These are phyloP conservation scores for Trichosporon inkin DNA, from an alignment of 1,284 basidiomycete genomes.

Conservation along the genomic window DNA sequence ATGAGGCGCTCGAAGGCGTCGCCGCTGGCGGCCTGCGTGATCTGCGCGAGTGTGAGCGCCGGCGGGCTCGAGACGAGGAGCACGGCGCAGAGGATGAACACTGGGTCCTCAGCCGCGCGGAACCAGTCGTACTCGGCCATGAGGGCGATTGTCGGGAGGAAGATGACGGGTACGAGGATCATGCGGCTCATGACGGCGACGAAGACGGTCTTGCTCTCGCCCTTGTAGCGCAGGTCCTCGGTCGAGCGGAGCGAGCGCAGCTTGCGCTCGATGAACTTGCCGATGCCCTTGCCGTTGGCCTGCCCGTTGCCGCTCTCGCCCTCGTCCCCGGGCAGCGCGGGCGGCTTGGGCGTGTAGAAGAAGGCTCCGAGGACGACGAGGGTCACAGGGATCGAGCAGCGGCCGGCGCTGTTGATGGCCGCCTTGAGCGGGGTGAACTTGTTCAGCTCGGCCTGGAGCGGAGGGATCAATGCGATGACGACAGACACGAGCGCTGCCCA, in stretches of 20 bases:
- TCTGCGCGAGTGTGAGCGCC: constrained; percentile 57
- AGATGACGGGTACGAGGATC: constrained; percentile 73
- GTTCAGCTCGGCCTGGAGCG: constrained; percentile 67
- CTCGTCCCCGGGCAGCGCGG: constrained; percentile 14
- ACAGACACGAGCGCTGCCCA: constrained; percentile 75
- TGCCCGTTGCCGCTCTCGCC: background rate
- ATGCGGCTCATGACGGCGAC: constrained; percentile 70
- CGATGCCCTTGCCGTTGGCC: constrained; percentile 1
- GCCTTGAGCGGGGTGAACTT: constrained; percentile 64
- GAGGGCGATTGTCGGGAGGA: constrained; percentile 67
- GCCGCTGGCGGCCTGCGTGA: constrained; percentile 79
- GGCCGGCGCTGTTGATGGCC: constrained; percentile 66
- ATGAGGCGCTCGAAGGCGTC: constrained; percentile 88
- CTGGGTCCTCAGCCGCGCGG: constrained; percentile 50
- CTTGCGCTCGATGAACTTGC: constrained; percentile 34
- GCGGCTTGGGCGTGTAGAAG: constrained; percentile 58
- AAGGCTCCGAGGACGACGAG: constrained; percentile 89
- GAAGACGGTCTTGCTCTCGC: constrained; percentile 75
- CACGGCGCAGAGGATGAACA: constrained; percentile 58
- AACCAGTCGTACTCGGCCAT: constrained; percentile 62
- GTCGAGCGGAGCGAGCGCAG: constrained; percentile 23
- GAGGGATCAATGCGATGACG: constrained; percentile 71
- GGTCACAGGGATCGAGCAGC: constrained; percentile 82
- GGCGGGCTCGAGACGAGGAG: constrained; percentile 63
- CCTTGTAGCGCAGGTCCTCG: constrained; percentile 47